A percentile compares a stretch with the other conserved stretches of the same genome.
Evolutionary conservation across 805 yeast genomes (phyloP).

Genomic region (Ogataea siamensis): DNA sequence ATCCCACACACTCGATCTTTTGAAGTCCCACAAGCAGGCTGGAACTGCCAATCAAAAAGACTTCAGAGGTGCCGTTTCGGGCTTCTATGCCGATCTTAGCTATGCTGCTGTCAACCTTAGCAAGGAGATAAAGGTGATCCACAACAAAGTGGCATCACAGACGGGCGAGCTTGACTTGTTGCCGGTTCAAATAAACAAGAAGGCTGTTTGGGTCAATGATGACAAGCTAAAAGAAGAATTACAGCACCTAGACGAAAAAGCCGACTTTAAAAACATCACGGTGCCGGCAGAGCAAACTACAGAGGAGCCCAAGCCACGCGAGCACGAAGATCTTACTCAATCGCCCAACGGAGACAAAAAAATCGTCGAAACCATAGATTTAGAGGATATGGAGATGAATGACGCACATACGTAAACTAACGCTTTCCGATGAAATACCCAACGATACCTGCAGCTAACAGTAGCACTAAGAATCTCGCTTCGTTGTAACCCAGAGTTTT

Average conservation of each 20-base stretch:
- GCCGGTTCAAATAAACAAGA: slow-evolving; percentile 67
- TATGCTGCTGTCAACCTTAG: slow-evolving; percentile 57
- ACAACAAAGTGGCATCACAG: slow-evolving; percentile 50
- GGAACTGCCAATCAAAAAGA: slow-evolving; percentile 30
- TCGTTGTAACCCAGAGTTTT: slow-evolving; percentile 1
- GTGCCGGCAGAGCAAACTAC: slow-evolving; percentile 4
- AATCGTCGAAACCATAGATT: slow-evolving; percentile 11
- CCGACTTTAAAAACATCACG: slow-evolving; percentile 12
- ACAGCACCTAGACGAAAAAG: slow-evolving; percentile 31
- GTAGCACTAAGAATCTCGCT: slow-evolving; percentile 1
- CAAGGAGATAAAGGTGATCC: slow-evolving; percentile 64
- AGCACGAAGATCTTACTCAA: no score
- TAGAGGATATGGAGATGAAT: slow-evolving; percentile 16
- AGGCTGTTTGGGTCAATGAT: slow-evolving; percentile 65
- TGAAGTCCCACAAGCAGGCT: slow-evolving; percentile 34
- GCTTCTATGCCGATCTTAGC: slow-evolving; percentile 55
- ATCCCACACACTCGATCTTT: slow-evolving; percentile 44
- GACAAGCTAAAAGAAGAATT: slow-evolving; percentile 53
- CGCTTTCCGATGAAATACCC: slow-evolving; percentile 4
- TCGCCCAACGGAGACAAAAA: not conserved
- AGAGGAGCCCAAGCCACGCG: slow-evolving; percentile 6
- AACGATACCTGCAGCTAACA: slow-evolving; percentile 1
- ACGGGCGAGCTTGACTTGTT: slow-evolving; percentile 41
- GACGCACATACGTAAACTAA: not conserved
- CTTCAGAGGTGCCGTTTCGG: slow-evolving; percentile 43